Evolutionary conservation across 768 basidiomycete genomes (phyloP), one percentile per base, ranked within the genome.

Genomic region (Suillus occidentalis): DNA sequence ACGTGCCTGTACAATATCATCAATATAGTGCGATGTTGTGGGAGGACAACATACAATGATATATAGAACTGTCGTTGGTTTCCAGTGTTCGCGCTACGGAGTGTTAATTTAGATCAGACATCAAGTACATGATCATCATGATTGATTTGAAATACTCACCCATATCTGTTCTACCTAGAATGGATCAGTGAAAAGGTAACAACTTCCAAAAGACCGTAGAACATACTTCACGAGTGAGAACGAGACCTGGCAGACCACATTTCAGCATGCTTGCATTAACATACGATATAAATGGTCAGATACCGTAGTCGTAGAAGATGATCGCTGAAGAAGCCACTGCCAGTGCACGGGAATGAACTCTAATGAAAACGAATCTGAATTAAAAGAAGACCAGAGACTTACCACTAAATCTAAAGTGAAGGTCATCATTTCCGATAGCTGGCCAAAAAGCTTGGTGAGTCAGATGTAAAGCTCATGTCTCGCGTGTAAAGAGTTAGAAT

Each of bases 291-390:
- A 16, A 37, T 22, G n/a, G 22, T 36, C 7, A 57, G 9, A 42
- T 59, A 59, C 58, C 58, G 16, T 59, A 42, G 25, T 59, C 58
- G 18, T 59, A 59, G 18, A 59, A 28, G 28, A 59, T 59, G 39
- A 59, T 42, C 18, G 39, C 39, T 20, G 58, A 28, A 28, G 58
- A 40, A 42, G 58, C 58, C 39, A 59, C 58, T 59, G 56, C 56
- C 22, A 39, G 20, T 57, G 25, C 10, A 25, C 58, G 40, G 12
- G 18, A 58, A 20, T 28, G 18, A 59, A 20, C 31, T 42, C 18
- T 42, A 6, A 36, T 36, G 7, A 42, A 28, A n/a, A n/a, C n/a
- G 58, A 59, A 42, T 25, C 12, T 42, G 28, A 31, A 42, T 18
- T 36, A 8, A 40, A 42, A 42, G 25, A 3, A 25, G 57, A 40